Evolutionary conservation across 495 filamentous ascomycete genomes (phyloP).

Genomic region (Penicillium verhagenii): DNA sequence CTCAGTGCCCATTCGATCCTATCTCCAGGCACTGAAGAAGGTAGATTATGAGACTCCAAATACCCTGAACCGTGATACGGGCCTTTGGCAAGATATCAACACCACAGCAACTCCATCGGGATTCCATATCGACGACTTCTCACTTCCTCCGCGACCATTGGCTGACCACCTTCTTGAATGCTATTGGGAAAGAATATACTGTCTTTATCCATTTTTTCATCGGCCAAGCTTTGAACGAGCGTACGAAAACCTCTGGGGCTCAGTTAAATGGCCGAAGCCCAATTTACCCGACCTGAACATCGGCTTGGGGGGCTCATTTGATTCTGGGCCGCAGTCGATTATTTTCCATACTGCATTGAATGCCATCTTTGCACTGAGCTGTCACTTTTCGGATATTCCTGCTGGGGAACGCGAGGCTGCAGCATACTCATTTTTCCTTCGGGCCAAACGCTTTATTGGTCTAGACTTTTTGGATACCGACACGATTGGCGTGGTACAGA

Average conservation of each 20-base stretch:
- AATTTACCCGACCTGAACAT: slow-evolving; percentile 29
- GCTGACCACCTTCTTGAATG: slow-evolving; percentile 45
- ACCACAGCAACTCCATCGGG: slow-evolving; percentile 6
- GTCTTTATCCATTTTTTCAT: slow-evolving; percentile 47
- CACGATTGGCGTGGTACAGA: slow-evolving; percentile 47
- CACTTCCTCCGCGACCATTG: slow-evolving; percentile 40
- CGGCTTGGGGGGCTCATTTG: slow-evolving; percentile 40
- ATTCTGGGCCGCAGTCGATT: slow-evolving; percentile 37
- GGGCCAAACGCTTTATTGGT: slow-evolving; percentile 42
- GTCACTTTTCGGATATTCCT: slow-evolving; percentile 44
- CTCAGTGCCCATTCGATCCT: slow-evolving; percentile 20
- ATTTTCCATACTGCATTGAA: slow-evolving; percentile 48
- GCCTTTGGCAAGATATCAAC: slow-evolving; percentile 24
- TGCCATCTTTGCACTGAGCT: slow-evolving; percentile 43
- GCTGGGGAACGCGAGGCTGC: slow-evolving; percentile 33
- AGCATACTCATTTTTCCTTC: slow-evolving; percentile 44
- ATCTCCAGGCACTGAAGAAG: slow-evolving; percentile 15
- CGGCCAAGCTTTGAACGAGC: slow-evolving; percentile 42
- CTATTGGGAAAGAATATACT: slow-evolving; percentile 42
- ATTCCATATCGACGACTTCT: slow-evolving; percentile 30
- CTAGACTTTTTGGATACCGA: slow-evolving; percentile 45
- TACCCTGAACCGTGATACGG: slow-evolving; percentile 10
- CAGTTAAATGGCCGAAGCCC: slow-evolving; percentile 21
- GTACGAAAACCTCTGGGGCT: slow-evolving; percentile 43
- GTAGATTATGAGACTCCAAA: slow-evolving; percentile 4